Base-by-base conservation (phyloP, 495 filamentous ascomycete species). In the Oidiodendron maius region DNA sequence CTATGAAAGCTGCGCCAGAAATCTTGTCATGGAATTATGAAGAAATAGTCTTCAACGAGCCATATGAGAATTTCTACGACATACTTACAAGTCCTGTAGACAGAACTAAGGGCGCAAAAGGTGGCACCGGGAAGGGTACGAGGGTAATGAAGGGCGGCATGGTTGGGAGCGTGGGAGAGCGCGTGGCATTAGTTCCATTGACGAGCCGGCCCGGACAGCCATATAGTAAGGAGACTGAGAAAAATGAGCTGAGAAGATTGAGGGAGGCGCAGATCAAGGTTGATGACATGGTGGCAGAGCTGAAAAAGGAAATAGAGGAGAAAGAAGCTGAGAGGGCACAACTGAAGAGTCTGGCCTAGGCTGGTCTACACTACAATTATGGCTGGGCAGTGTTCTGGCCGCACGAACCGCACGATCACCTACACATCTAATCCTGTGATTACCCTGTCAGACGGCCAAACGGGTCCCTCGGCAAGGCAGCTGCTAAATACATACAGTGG, bases 41-140 rank as follows among this genome's bases (percentile, higher is more conserved):
- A 64, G 88, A 95, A 61, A 79, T 95, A 35, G 74, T 95, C 25
- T 98, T 98, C 72, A 96, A 95, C 64, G 93, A 97, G 71, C 93
- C 93, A 0, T 86, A 88, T 52, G 89, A 94, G 60, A 78, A 82
- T 28, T 93, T 95, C 63, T 91, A 86, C 63, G 86, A 93, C 21
- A 63, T 88, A 9, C 69, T 96, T 40, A 80, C 80, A 1, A 71
- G 71, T 42, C 62, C 65, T 22, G 65, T 69, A 44, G 63, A 72
- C 47, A 17, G 39, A 16, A 36, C 22, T 15, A 40, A 44, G 41
- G 21, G 45, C 24, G 64, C 60, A 32, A 59, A 59, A 38, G 53
- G 53, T 3, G 63, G 63, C 18, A 62, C 71, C 44, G 70, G 73
- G 40, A 64, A 75, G 49, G 70, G 72, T 34, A 64, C 64, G 22